These are phyloP conservation scores for Mucor lusitanicus DNA, from an alignment of 371 early-diverging fungal species.

Conservation along the genomic window DNA sequence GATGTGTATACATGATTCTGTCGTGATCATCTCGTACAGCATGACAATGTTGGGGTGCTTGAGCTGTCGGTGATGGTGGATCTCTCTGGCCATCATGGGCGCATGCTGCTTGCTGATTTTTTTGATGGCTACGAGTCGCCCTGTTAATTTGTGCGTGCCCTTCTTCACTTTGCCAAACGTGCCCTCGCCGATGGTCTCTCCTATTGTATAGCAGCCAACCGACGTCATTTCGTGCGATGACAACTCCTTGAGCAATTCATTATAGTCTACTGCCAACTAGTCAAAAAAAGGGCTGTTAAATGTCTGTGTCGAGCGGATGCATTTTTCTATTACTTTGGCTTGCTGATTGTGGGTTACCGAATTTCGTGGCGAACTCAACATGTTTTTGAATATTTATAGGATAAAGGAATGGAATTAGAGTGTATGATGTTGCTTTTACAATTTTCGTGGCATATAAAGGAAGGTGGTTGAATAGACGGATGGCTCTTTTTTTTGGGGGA, in stretches of 20 bases:
- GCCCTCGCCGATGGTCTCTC: conserved; percentile 59
- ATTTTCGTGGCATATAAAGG: conserved; percentile 7
- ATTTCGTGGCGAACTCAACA: conserved; percentile 27
- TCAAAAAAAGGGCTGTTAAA: neutral
- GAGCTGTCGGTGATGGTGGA: conserved; percentile 85
- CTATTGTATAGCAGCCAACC: conserved; percentile 55
- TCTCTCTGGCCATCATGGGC: conserved; percentile 77
- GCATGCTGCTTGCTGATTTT: conserved; percentile 80
- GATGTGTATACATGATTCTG: conserved; percentile 81
- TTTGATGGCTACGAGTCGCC: conserved; percentile 81
- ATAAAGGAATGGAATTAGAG: conserved; percentile 12
- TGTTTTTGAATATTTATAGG: neutral
- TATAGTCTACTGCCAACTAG: conserved; percentile 28
- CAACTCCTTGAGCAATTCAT: conserved; percentile 50
- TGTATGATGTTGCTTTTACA: neutral
- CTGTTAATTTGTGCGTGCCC: conserved; percentile 78
- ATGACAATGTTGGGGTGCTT: conserved; percentile 82
- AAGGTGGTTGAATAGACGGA: neutral
- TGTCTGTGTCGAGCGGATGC: neutral
- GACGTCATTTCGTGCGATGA: conserved; percentile 43
- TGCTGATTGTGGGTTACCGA: conserved; percentile 27
- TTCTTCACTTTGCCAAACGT: conserved; percentile 88
- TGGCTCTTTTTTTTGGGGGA: neutral
- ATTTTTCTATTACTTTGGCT: conserved; percentile 29
- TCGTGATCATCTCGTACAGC: conserved; percentile 83